Evolutionary conservation across 2,329 filamentous ascomycete genomes (phyloP).

Genomic region (Colletotrichum somersetense): DNA sequence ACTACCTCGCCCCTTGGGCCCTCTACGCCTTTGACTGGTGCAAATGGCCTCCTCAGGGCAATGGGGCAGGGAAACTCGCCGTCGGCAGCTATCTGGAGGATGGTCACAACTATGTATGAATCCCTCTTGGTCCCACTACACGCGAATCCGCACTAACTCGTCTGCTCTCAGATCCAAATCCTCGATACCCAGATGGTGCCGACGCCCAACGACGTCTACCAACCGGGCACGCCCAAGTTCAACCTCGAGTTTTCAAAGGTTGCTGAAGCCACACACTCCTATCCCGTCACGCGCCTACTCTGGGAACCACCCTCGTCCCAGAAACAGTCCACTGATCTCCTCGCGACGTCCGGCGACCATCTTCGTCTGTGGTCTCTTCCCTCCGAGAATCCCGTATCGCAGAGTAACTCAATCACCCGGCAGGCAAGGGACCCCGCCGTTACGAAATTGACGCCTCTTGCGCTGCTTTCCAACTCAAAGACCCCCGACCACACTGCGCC

Average conservation of each 20-base stretch:
- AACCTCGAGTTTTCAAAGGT: conserved; percentile 92
- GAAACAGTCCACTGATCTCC: conserved; percentile 93
- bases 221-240: conserved; percentile 78
- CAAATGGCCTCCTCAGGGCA: conserved; percentile 89
- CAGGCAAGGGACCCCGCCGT: conserved; percentile 69
- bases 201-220: conserved; percentile 76
- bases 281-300: conserved; percentile 92
- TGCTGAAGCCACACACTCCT: conserved; percentile 97
- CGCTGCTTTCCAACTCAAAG: conserved; percentile 96
- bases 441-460: conserved; percentile 90
- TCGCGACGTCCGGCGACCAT: conserved; percentile 96
- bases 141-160: conserved; percentile 31
- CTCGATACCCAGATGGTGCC: conserved; percentile 85
- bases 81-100: conserved; percentile 97
- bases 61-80: conserved; percentile 90
- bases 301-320: conserved; percentile 97
- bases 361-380: conserved; percentile 94
- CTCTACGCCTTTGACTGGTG: conserved; percentile 99
- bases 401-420: conserved; percentile 76
- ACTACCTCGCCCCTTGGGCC: conserved; percentile 93
- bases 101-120: conserved; percentile 92
- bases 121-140: conserved; percentile 3
- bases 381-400: conserved; percentile 67
- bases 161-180: conserved; percentile 84
- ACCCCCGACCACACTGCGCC: conserved; percentile 98